Evolutionary conservation across 75 land plant species (phyloP), one percentile per base, ranked within the genome.

Genomic region (Isoetes taiwanensis): DNA sequence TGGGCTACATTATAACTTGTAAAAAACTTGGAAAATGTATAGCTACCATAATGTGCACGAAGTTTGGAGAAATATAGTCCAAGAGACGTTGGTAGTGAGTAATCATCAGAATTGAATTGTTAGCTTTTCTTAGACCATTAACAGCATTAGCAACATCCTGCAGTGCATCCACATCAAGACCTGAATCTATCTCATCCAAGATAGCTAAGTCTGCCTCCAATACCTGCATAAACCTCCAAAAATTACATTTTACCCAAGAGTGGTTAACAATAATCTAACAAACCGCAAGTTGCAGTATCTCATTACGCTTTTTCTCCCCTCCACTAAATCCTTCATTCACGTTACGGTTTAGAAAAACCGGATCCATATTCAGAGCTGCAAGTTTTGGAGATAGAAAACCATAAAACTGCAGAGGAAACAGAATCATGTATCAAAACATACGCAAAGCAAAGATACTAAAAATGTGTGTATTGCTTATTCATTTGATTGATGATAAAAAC

Each of bases 301-400:
- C 98, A 60, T 88, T 93, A 2, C 98, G 78, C 70, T 93, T 93
- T 74, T 78, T 87, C 61, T 93, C 96, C 34, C 98, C 98, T 39
- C 98, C 98, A 77, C 98, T 93, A 56, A 88, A 91, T 34, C 97
- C 98, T 73, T 84, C 95, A 58, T 93, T 93, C 33, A 93, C 98
- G 74, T 93, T 84, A 74, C 98, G 74, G 48, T 88, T 71, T 43
- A 93, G 58, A 55, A 93, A 93, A 27, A 61, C 78, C 35, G 79
- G 67, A 59, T 81, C 68, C 98, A 93, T 93, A 35, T 88, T 93
- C 59, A 93, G 71, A 28, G 79, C 74, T 29, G 68, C 66, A 21
- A 93, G 75, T 62, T 93, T 93, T 19, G 80, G 76, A 9, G 55
- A 43, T 19, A 93, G 27, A 60, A 66, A 73, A 27, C 75, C 75